Evolutionary conservation across 495 filamentous ascomycete species (phyloP).

Genomic region (Lineolata rhizophorae): DNA sequence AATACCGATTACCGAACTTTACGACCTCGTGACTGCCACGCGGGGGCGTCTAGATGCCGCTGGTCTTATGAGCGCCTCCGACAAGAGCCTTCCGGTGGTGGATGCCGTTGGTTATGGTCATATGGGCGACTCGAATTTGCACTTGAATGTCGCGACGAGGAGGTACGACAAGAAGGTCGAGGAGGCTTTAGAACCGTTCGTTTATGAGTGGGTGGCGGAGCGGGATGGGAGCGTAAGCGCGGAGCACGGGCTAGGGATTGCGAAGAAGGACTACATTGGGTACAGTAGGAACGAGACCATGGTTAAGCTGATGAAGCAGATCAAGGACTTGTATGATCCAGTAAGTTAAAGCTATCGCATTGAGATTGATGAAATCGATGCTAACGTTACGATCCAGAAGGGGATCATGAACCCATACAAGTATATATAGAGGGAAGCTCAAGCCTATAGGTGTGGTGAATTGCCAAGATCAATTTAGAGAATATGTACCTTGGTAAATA

Average conservation of each 20-base stretch:
- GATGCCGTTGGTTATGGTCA: slow-evolving; percentile 91
- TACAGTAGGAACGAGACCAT: slow-evolving; percentile 78
- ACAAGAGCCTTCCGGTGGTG: slow-evolving; percentile 50
- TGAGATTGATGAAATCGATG: background rate
- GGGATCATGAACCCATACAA: slow-evolving; percentile 94
- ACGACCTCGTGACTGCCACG: slow-evolving; percentile 69
- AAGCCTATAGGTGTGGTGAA: too few relatives aligned
- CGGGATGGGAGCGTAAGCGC: slow-evolving; percentile 82
- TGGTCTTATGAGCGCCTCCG: slow-evolving; percentile 57
- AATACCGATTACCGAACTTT: slow-evolving; percentile 73
- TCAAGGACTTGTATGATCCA: slow-evolving; percentile 82
- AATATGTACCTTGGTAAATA: too few relatives aligned
- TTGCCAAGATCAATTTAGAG: too few relatives aligned
- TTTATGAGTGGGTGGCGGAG: slow-evolving; percentile 88
- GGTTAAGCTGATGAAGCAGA: slow-evolving; percentile 75
- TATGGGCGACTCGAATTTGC: slow-evolving; percentile 91
- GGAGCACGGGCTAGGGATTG: slow-evolving; percentile 82
- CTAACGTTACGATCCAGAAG: slow-evolving; percentile 23
- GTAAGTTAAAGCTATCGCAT: slow-evolving; percentile 28
- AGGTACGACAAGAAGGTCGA: slow-evolving; percentile 77
- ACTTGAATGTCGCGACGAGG: slow-evolving; percentile 68
- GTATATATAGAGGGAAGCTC: slow-evolving; percentile 13
- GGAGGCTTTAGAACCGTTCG: slow-evolving; percentile 74
- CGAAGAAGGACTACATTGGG: slow-evolving; percentile 84
- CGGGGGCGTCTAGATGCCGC: slow-evolving; percentile 42